Evolutionary conservation across 495 filamentous ascomycete species (phyloP), one percentile per base, ranked within the genome.

Genomic region (Annulohypoxylon maeteangense): DNA sequence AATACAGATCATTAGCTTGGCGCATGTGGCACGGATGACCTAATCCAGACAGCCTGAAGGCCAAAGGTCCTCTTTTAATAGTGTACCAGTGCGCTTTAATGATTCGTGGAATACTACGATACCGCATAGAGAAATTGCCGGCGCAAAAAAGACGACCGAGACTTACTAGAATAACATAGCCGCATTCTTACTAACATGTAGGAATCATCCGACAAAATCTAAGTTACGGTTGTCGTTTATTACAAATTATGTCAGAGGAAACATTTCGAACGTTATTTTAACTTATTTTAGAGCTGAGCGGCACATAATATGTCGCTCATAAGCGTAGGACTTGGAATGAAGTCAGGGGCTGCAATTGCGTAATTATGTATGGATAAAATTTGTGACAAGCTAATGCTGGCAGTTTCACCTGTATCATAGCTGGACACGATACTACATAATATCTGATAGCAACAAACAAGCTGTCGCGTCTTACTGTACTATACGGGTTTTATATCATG

Each of bases 61-160:
- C 44, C 23, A 36, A 16, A 44, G 55, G 40, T 62, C 27, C n/a
- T 27, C n/a, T 47, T 40, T 57, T 44, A 20, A 54, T 44, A 27
- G 31, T 32, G 40, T 50, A 36, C 47, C 7, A 20, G 11, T 47
- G 38, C 27, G 4, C 40, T 40, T 60, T 36, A n/a, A 67, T 67
- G 69, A 59, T 63, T 64, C 29, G 64, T 65, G 47, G 57, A 59
- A 56, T 63, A 36, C 58, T 16, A 48, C n/a, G n/a, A 51, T 20
- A 61, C 40, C 42, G 50, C 32, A 65, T 51, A 20, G 40, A 44
- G 5, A 34, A 45, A 22, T n/a, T 34, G 47, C 63, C 70, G 70
- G 70, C 18, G 42, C 25, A 68, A 55, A 36, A 69, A 73, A 73
- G 70, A 73, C 25, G 70, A 22, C 70, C 70, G 70, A 73, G 12